Evolutionary conservation across 208 protist species (phyloP), one percentile per base, ranked within the genome.

Genomic region (Naegleria fowleri): DNA sequence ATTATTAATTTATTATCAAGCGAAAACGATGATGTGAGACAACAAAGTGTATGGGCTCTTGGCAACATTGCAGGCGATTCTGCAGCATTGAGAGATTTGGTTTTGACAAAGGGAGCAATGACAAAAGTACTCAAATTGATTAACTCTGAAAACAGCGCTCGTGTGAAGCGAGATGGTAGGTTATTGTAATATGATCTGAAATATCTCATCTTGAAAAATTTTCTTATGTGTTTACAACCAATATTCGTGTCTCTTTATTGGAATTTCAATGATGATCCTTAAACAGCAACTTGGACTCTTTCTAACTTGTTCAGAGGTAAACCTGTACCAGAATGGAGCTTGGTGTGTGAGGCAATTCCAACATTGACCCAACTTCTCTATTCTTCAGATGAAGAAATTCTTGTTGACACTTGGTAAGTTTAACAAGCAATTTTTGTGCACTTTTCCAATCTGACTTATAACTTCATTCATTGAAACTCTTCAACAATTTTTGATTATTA

Each of bases 1-100:
- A 98, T 99, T 92, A 95, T 99, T 9, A 89, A 94, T 33, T 95
- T 99, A 43, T 94, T 99, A 19, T 75, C 43, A 51, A 98, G 96
- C 19, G 93, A 96, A 93, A 52, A 92, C 9, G 94, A 96, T 41
- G 98, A 99, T 90, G 98, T 99, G 88, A 95, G 96, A 40, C 99
- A 99, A 92, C 99, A 99, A 96, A 95, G 96, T n/a, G 96, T 98
- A n/a, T 99, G 98, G 99, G 98, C 98, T 19, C 94, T 99, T 11
- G 98, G 99, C 86, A 99, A 99, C 95, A 97, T 99, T 92, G 98
- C 98, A 39, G 99, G 99, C 79, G 99, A 99, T 90, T 96, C 94
- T 5, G 93, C 96, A 9, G 55, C 92, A 41, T 99, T 93, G 92
- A 95, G 99, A 39, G 97, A 99, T 92, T 92, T 95, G 55, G 96